A percentile compares a stretch with the other conserved stretches of the same genome.
Evolutionary conservation across 2,329 filamentous ascomycete genomes (phyloP).

Genomic region (Pseudogymnoascus sp.): DNA sequence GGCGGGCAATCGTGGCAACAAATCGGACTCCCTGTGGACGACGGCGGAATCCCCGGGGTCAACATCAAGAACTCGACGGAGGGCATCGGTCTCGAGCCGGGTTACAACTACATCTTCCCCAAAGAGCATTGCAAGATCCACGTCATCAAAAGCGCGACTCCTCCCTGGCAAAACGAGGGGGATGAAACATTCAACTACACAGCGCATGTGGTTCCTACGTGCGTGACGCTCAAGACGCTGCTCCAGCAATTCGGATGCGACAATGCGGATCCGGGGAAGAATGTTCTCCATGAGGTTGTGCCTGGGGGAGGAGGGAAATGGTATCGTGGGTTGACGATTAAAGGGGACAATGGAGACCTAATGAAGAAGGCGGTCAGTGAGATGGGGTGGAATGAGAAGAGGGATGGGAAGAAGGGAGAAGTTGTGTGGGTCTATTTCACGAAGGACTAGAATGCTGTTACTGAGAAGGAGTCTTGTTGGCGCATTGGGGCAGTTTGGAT

Average conservation of each 20-base stretch:
- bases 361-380: constrained; percentile 43
- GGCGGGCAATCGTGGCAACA: constrained; percentile 4
- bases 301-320: constrained; percentile 48
- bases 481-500: not conserved
- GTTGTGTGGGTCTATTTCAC: constrained; percentile 54
- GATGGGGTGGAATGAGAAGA: constrained; percentile 48
- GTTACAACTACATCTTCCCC: constrained; percentile 56
- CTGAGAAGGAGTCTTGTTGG: not conserved
- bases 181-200: constrained; percentile 32
- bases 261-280: constrained; percentile 42
- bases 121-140: constrained; percentile 50
- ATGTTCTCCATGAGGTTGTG: constrained; percentile 48
- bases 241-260: constrained; percentile 49
- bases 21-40: not conserved
- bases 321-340: constrained; percentile 46
- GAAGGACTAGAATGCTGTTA: constrained; percentile 29
- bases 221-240: constrained; percentile 45
- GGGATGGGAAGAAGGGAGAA: constrained; percentile 38
- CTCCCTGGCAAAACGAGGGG: constrained; percentile 43
- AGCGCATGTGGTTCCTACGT: constrained; percentile 45
- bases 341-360: constrained; percentile 40
- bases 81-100: constrained; percentile 49
- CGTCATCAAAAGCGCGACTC: constrained; percentile 39
- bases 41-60: constrained; percentile 37
- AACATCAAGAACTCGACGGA: constrained; percentile 50